Base-by-base conservation (phyloP, 1,139 yeast species). In the Geotrichum cucujoidarum region DNA sequence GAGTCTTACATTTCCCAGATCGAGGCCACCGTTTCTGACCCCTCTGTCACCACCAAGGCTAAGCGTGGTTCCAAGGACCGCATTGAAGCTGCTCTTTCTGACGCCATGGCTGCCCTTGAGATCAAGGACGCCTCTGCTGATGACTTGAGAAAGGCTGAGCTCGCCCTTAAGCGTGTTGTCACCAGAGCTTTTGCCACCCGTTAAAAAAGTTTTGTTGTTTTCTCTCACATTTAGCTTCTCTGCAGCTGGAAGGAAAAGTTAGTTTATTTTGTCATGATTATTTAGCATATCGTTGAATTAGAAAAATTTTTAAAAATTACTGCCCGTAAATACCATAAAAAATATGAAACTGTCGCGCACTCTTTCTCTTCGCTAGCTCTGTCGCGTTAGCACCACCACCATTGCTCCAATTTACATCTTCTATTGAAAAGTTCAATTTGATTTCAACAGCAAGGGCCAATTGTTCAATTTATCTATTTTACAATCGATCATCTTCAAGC, bases 131-230 rank as follows among this genome's bases (percentile, higher is more conserved):
- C 96, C 58, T 69, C 94, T 67, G 92, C 97, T 72, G 98, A 92
- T 69, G 97, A 89, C 75, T 83, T 78, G 80, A 87, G 97, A 85
- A 92, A 88, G 84, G 98, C 98, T 71, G 98, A 92, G 81, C 88
- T 94, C 73, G 83, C 90, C 74, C 87, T 92, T 74, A 92, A 92
- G 89, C 86, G 98, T 78, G 96, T 94, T 72, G 97, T 89, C 73
- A 90, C 97, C 80, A 92, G 89, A 82, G 97, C 97, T 74, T 87
- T 89, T 89, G 85, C 96, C 67, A 81, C 97, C 75, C 97, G 97
- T 83, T 89, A 87, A 83, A 24, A 24, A 10, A 6, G 8, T 24
- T 10, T 6, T 24, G 10, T 6, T 24, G 6, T 10, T 24, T 24
- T 6, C 27, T 24, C 10, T 24, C 8, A 24, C 6, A 24, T 6